Conservation (phyloP, 2,329 filamentous ascomycete genomes). For the Ophiostoma tasmaniense region DNA sequence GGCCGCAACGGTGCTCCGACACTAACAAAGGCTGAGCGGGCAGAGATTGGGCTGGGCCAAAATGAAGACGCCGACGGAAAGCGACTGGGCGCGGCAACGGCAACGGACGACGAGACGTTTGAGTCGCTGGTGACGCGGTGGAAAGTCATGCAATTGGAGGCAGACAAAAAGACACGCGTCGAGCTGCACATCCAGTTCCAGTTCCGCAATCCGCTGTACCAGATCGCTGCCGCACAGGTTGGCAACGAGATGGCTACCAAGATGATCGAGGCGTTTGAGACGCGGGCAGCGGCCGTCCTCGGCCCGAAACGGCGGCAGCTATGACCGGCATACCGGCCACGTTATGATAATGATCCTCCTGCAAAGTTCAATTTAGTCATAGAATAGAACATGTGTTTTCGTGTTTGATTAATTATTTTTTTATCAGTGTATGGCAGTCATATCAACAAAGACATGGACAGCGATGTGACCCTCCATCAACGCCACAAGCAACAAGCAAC, state of each 20-base stretch:
- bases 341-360: constrained; percentile 2
- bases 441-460: not conserved
- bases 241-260: constrained; percentile 75
- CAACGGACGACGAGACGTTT: constrained; percentile 40
- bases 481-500: not conserved
- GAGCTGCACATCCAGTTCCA: constrained; percentile 68
- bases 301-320: constrained; percentile 3
- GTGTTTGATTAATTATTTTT: not conserved
- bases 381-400: not conserved
- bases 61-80: constrained; percentile 13
- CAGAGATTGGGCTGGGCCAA: constrained; percentile 21
- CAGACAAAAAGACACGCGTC: constrained; percentile 52
- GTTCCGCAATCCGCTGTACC: constrained; percentile 85
- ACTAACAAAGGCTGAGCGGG: constrained; percentile 31
- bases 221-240: constrained; percentile 68
- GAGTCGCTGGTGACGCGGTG: constrained; percentile 61
- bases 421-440: not conserved
- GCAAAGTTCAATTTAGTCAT: not conserved
- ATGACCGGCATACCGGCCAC: not conserved
- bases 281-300: constrained; percentile 54
- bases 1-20: constrained; percentile 38
- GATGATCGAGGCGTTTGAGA: constrained; percentile 93
- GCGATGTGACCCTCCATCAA: not conserved
- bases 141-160: constrained; percentile 47
- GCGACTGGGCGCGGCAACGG: constrained; percentile 17